Base-by-base conservation (phyloP, 345 rosid genomes). In the Melaleuca quinquenervia region DNA sequence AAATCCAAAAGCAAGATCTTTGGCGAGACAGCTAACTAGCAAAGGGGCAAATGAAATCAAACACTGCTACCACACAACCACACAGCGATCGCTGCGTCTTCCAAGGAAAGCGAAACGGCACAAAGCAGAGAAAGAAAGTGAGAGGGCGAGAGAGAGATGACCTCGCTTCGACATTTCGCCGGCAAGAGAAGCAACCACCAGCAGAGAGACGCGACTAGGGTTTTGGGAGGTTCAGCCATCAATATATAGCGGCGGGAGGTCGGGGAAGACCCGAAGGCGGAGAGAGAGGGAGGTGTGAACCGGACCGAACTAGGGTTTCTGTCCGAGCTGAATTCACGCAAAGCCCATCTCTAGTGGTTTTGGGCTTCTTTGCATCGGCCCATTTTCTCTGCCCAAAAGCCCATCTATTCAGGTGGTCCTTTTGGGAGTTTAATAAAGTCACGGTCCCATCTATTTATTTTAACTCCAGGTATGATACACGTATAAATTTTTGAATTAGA, bases 141-240 rank as follows among this genome's bases (percentile, higher is more conserved):
- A 50, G 14, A 13, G n/a, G n/a, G n/a, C n/a, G n/a, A n/a, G 58
- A 55, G 84, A 32, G 5, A 18, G 62, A 78, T 85, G 62, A 94
- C 98, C 97, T 94, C 99, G 95, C 93, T 96, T 96, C 94, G 98
- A 96, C 99, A 96, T 95, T 64, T 93, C 29, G 93, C 51, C 93
- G 58, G 92, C 94, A 76, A 82, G 24, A 84, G 85, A n/a, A 82
- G 14, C 0, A 1, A 8, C 0, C 84, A 52, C 48, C 80, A 70
- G 48, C 48, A 70, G 80, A 70, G 80, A 70, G 80, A 70, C 0
- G 48, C 48, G 26, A 70, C 80, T 36, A 70, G 80, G 80, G 80
- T 70, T 70, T 70, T 36, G 22, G 26, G 45, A 7, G 16, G 3
- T 9, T 21, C 26, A 2, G 80, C 48, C 80, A 32, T 70, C 48